Percentiles rank a stretch among this genome's conserved stretches.
phyloP scores from a whole-genome alignment of 257 asterid genomes.

The Lantana camara region DNA sequence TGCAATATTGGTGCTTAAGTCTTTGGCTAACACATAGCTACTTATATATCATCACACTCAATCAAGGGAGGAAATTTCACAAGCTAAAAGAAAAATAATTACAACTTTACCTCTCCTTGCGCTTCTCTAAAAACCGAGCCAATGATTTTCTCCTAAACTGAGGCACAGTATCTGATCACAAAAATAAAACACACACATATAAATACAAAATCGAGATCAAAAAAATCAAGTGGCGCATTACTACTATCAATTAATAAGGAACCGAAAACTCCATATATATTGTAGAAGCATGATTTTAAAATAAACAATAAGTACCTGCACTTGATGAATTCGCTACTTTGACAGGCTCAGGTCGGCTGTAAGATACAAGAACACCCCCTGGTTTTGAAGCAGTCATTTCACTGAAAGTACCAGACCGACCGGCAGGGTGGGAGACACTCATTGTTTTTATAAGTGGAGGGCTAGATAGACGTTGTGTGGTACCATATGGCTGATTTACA shows the following conservation, averaged over 20 bases:
- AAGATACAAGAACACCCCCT: conserved; percentile 29
- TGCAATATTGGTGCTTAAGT: too few species aligned
- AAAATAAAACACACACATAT: neutral
- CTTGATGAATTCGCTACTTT: conserved; percentile 33
- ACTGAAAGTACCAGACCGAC: conserved; percentile 32
- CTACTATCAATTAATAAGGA: neutral
- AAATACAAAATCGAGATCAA: neutral
- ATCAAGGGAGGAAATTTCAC: neutral
- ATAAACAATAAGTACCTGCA: conserved; percentile 40
- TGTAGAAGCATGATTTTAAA: neutral
- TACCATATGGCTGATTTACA: conserved; percentile 39
- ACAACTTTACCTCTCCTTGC: conserved; percentile 76
- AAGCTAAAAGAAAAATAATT: neutral
- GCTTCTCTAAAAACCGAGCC: conserved; percentile 91
- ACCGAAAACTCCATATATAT: neutral
- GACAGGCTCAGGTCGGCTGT: conserved; percentile 42
- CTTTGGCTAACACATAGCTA: too few species aligned
- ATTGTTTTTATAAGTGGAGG: conserved; percentile 40
- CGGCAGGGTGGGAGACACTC: conserved; percentile 37
- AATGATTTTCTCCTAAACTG: conserved; percentile 84
- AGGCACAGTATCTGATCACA: conserved; percentile 62
- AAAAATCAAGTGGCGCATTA: neutral
- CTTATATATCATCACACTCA: neutral
- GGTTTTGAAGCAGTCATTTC: conserved; percentile 34
- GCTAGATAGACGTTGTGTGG: conserved; percentile 32